Evolutionary conservation across 306 rosid genomes (phyloP), one percentile per base, ranked within the genome.

Genomic region (Prunus mira): DNA sequence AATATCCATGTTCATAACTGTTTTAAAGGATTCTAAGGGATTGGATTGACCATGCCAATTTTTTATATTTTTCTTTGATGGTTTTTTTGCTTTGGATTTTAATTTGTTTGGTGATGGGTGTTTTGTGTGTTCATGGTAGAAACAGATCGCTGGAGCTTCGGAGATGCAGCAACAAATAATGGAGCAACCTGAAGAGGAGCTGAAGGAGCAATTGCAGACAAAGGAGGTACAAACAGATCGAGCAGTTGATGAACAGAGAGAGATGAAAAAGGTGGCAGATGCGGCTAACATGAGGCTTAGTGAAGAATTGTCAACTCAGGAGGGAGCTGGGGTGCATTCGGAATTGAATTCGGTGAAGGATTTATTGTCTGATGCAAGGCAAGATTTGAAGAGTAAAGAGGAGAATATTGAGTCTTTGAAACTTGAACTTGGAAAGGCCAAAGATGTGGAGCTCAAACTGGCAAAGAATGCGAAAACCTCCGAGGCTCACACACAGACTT

Each of bases 161-260:
- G 76, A 72, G 76, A 86, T 79, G 87, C 73, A 46, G 34, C 81
- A 83, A 57, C 46, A 73, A 46, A 61, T 76, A 46, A 66, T 41
- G 85, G 86, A 60, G 34, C 82, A 81, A 30, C 61, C 75, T 9
- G 81, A 69, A 14, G 87, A 79, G 27, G 82, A 79, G 65, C 46
- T 65, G 74, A 46, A 73, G 70, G 82, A 78, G 38, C 83, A 76
- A 12, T 46, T 78, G 19, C 17, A 71, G 41, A 75, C 61, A 38
- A 12, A 30, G 10, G 93, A 89, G 41, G 76, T 69, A 50, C 85
- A 91, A 11, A 81, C 87, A 77, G 79, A 72, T 28, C 65, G 55
- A 66, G 88, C 75, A 45, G 67, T 78, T 47, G 46, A 79, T 3
- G 86, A 83, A 30, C 81, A 80, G 6, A 51, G 46, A 34, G 81